Evolutionary conservation across 164 flowering plant genomes (phyloP), one percentile per base, ranked within the genome.

Genomic region (Tetrastigma voinierianum): DNA sequence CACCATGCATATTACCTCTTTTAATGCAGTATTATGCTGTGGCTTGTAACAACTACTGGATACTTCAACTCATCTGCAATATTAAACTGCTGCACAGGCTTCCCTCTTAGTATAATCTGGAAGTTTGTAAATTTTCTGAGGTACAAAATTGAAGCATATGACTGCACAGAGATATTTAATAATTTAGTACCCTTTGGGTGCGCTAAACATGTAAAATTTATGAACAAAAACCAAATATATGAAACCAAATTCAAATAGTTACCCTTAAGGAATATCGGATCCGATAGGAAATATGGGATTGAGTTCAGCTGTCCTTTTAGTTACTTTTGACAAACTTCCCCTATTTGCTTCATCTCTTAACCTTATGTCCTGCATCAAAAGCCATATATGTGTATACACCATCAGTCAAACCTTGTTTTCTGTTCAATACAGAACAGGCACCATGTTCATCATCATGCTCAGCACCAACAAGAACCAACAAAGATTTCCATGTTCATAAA

Each of bases 181-280:
- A 47, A 40, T 16, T 43, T 19, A 49, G 40, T 58, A 20, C 44
- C 11, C n/a, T n/a, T 15, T 54, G 19, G 61, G 44, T 63, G 62
- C 59, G 53, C 17, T 18, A 40, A 43, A 68, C 20, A 54, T 48
- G 45, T 32, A 67, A 32, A 32, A 3, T 32, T 32, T 32, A 11
- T 17, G 57, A 54, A 52, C 20, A 2, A n/a, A n/a, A 6, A 51
- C 2, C 14, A 11, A 57, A 54, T 11, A 54, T 14, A 25, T 9
- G n/a, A 69, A 56, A 65, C 45, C 59, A 57, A 32, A 46, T 25
- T 51, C 20, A 43, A 66, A 51, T 66, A 17, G 60, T 68, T 71
- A 95, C 97, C 86, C 99, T 77, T 70, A 95, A 75, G 47, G 97
- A 95, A 78, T 67, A 87, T 16, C 96, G 92, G 7, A 87, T 47